Conservation (phyloP, 1,284 basidiomycete species). For the Rhodotorula sp. region DNA sequence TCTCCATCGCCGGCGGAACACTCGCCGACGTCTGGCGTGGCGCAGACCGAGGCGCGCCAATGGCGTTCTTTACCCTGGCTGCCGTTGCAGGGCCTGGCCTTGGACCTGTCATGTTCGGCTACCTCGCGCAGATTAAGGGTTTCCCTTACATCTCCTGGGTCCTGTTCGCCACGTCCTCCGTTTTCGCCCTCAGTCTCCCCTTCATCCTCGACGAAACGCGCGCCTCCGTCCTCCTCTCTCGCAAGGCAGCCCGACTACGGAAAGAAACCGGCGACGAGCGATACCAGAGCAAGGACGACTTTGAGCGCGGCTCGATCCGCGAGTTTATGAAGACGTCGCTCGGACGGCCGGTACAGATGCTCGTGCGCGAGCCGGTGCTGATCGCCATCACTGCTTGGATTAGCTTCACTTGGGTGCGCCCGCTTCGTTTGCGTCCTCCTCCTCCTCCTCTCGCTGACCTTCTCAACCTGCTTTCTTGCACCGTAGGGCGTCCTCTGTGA, state of each 20-base stretch:
- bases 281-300: constrained; percentile 47
- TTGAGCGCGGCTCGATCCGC: constrained; percentile 45
- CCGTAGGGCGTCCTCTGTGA: constrained; percentile 9
- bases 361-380: constrained; percentile 39
- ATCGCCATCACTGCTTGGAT: constrained; percentile 35
- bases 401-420: constrained; percentile 14
- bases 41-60: constrained; percentile 59
- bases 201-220: constrained; percentile 40
- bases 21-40: constrained; percentile 43
- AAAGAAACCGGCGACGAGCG: constrained; percentile 45
- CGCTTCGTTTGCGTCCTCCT: neutral
- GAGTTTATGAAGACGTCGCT: constrained; percentile 47
- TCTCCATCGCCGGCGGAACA: constrained; percentile 49
- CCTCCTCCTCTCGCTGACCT: neutral
- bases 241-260: constrained; percentile 39
- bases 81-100: constrained; percentile 20
- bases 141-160: constrained; percentile 51
- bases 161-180: constrained; percentile 41
- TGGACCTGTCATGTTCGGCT: constrained; percentile 27
- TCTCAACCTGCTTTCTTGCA: neutral
- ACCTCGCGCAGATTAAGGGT: constrained; percentile 26
- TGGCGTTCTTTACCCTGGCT: constrained; percentile 59
- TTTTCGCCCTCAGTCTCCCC: constrained; percentile 24
- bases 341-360: constrained; percentile 44
- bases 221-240: constrained; percentile 40